Base-by-base conservation (phyloP, 1,284 basidiomycete species). In the Xerocomus cyaneibrunnescens region DNA sequence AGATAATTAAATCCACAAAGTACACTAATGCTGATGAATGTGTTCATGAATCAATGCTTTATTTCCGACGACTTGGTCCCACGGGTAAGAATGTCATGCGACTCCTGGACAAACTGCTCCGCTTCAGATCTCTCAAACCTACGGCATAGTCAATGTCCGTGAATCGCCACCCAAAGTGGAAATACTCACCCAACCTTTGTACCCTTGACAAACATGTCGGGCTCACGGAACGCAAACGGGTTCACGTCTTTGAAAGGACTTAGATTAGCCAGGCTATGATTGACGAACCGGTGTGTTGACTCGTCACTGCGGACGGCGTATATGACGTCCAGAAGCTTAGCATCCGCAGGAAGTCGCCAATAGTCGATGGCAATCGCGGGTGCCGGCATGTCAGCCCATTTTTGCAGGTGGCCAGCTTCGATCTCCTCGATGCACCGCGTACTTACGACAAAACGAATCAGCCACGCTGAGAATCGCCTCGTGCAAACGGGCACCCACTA, bases 261-360 rank as follows among this genome's bases (percentile, higher is more conserved):
- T 44, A 98, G 76, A 69, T 93, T 94, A 10, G 93, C 94, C 21
- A 97, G 75, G 53, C 88, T 92, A 72, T 97, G 94, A 71, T 97
- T 95, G 56, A 94, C 92, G 62, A 93, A 96, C 51, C 94, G 80
- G 65, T 98, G 94, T 0, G 90, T 93, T 3, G 88, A 85, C 69
- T 98, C 96, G 70, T 99, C 96, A 13, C 92, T 93, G 48, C 90
- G 81, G 17, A 99, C 91, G 14, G 92, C 93, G 61, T 91, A 88
- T 51, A 98, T 77, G 42, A 98, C 89, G 62, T 98, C 95, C 22
- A 92, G 75, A 54, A 98, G 73, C 61, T 82, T 92, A 0, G 94
- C 88, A 59, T 87, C 76, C 2, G 78, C 67, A 1, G 74, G 68
- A 31, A 97, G 77, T 48, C 93, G 85, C 94, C 94, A 98, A 74